Evolutionary conservation across 257 asterid species (phyloP).

Genomic region (Handroanthus guayacan): DNA sequence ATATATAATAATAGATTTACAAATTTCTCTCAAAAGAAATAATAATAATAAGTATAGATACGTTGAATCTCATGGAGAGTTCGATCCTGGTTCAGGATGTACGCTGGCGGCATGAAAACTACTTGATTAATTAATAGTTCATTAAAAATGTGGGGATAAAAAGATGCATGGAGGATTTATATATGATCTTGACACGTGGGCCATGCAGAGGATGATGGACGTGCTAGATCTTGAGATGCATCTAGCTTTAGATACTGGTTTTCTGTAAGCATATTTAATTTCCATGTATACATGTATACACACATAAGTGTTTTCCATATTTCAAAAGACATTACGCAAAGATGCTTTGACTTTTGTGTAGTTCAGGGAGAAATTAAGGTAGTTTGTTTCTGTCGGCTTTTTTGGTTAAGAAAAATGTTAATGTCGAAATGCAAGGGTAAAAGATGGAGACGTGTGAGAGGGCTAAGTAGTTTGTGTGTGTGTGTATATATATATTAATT

Average conservation of each 20-base stretch:
- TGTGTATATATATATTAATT: no score
- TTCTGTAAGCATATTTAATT: slow-evolving; percentile 18
- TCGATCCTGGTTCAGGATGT: no score
- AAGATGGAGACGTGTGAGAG: background rate
- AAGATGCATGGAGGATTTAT: slow-evolving; percentile 33
- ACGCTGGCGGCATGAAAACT: no score
- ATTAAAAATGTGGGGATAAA: background rate
- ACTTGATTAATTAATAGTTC: no score
- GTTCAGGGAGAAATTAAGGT: slow-evolving; percentile 28
- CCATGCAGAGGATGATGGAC: slow-evolving; percentile 39
- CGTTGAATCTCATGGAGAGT: no score
- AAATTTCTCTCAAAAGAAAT: no score
- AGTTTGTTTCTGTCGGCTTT: slow-evolving; percentile 43
- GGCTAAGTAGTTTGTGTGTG: no score
- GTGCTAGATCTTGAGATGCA: slow-evolving; percentile 36
- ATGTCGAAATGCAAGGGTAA: slow-evolving; percentile 16
- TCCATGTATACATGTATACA: background rate
- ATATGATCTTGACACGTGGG: slow-evolving; percentile 49
- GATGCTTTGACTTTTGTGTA: slow-evolving; percentile 36
- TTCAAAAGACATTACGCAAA: slow-evolving; percentile 32
- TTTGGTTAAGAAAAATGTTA: slow-evolving; percentile 22
- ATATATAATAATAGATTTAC: no score
- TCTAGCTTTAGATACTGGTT: slow-evolving; percentile 37
- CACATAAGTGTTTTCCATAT: background rate
- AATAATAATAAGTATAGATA: no score